Percentiles rank a stretch among this genome's conserved stretches.
These are phyloP conservation scores for Vigna reflexopilosa DNA, from an alignment of 306 rosid species.

Conservation along the genomic window DNA sequence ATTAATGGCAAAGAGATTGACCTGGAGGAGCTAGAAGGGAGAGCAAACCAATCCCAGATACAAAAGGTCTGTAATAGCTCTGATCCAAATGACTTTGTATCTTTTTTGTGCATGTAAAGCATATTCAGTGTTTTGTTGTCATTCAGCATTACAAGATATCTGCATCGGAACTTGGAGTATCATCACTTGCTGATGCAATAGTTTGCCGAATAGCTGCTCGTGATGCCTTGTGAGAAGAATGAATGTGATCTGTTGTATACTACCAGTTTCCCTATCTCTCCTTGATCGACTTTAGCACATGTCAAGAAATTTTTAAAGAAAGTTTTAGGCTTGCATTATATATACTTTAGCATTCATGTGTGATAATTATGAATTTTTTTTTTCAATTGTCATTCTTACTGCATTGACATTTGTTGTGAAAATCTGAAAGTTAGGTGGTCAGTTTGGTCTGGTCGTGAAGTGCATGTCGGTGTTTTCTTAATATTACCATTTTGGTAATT, in stretches of 20 bases:
- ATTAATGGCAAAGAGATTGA: slow-evolving; percentile 69
- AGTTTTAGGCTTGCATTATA: slow-evolving; percentile 14
- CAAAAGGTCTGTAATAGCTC: slow-evolving; percentile 63
- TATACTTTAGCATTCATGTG: slow-evolving; percentile 12
- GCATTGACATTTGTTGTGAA: not conserved
- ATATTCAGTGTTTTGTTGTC: slow-evolving; percentile 35
- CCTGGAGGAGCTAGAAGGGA: slow-evolving; percentile 71
- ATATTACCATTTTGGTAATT: no score
- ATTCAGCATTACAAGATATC: slow-evolving; percentile 88
- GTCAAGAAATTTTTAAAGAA: slow-evolving; percentile 10
- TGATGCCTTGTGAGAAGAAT: slow-evolving; percentile 73
- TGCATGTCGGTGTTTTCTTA: not conserved
- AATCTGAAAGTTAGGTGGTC: no score
- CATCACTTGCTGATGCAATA: slow-evolving; percentile 82
- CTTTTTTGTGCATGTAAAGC: slow-evolving; percentile 22
- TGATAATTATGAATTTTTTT: not conserved
- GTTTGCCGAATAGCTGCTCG: slow-evolving; percentile 81
- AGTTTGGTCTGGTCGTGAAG: not conserved
- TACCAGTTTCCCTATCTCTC: slow-evolving; percentile 23
- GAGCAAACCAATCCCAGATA: slow-evolving; percentile 81
- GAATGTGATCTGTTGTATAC: slow-evolving; percentile 30
- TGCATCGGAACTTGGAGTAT: slow-evolving; percentile 68
- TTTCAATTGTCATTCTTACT: not conserved
- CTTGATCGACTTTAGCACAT: not conserved
- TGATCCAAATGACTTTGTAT: slow-evolving; percentile 6